A percentile compares a stretch with the other conserved stretches of the same genome.
These are phyloP conservation scores for Ascochyta pisi DNA, from an alignment of 2,329 filamentous ascomycete species.

Conservation along the genomic window DNA sequence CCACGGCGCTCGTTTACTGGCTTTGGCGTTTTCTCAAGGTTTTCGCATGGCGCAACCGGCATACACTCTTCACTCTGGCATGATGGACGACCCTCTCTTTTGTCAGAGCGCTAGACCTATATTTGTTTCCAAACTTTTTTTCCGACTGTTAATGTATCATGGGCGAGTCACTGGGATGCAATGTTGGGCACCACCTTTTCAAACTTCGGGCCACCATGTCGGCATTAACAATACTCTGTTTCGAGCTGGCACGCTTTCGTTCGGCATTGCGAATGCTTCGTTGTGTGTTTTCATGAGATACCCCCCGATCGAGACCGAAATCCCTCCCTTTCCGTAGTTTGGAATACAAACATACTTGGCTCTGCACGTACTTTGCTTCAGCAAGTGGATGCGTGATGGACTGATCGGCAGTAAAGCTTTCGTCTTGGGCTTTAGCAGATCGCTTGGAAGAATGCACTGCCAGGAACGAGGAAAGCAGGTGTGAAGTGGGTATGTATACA, in stretches of 20 bases:
- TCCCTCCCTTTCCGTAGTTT: slow-evolving; percentile 10
- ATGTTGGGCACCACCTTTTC: slow-evolving; percentile 10
- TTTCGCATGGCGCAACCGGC: slow-evolving; percentile 31
- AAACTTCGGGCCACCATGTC: slow-evolving; percentile 7
- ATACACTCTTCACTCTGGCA: slow-evolving; percentile 41
- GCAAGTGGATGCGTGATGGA: no score
- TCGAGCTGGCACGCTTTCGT: neutral
- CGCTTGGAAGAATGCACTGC: no score
- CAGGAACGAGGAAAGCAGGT: neutral
- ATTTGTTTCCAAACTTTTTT: slow-evolving; percentile 1
- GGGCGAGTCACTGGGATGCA: slow-evolving; percentile 21
- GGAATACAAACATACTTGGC: slow-evolving; percentile 7
- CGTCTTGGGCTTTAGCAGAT: no score
- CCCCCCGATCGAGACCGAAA: slow-evolving; percentile 22
- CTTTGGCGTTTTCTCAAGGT: slow-evolving; percentile 9
- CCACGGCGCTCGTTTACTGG: slow-evolving; percentile 15
- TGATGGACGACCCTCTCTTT: slow-evolving; percentile 42
- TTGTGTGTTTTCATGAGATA: slow-evolving; percentile 43
- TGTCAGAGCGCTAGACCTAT: slow-evolving; percentile 19
- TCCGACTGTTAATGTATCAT: slow-evolving; percentile 16
- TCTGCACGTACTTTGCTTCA: neutral
- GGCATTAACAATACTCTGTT: neutral
- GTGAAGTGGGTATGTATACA: slow-evolving; percentile 4
- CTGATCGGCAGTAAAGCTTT: no score
- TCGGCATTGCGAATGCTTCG: slow-evolving; percentile 14